Evolutionary conservation across 257 asterid genomes (phyloP).

Genomic region (Anisodus tanguticus): DNA sequence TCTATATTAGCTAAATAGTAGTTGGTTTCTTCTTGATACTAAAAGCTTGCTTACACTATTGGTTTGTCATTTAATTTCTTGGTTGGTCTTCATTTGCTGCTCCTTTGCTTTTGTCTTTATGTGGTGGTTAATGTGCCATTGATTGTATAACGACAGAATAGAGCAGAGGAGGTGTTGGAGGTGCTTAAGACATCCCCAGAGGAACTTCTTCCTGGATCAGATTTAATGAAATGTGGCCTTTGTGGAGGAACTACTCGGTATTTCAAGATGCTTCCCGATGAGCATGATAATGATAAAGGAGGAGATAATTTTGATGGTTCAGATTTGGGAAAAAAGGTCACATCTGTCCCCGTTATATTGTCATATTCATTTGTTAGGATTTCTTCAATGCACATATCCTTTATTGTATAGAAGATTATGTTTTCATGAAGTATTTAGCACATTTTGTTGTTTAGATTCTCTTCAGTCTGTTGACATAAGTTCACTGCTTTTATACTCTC

Average conservation of each 20-base stretch:
- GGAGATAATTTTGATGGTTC: constrained; percentile 51
- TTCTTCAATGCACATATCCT: not conserved
- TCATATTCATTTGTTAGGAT: not conserved
- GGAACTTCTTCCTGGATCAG: constrained; percentile 52
- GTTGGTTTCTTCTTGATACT: not conserved
- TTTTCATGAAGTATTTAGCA: not conserved
- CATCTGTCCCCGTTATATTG: not conserved
- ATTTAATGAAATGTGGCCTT: constrained; percentile 75
- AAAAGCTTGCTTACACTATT: not conserved
- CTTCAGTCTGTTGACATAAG: not conserved
- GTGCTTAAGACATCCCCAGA: constrained; percentile 51
- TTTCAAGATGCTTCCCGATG: constrained; percentile 61
- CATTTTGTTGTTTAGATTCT: not conserved
- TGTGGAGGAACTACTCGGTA: constrained; percentile 77
- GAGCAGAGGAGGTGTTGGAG: constrained; percentile 80
- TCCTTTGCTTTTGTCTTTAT: not conserved
- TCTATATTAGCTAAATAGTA: not conserved
- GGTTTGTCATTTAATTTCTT: not conserved
- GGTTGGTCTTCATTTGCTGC: not conserved
- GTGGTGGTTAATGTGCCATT: not conserved
- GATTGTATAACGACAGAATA: constrained; percentile 50
- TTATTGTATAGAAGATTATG: not conserved
- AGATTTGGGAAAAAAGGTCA: constrained; percentile 60
- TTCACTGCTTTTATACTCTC: not conserved
- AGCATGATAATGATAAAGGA: constrained; percentile 39